Evolutionary conservation across 495 filamentous ascomycete species (phyloP), one percentile per base, ranked within the genome.

Genomic region (Aspergillus nanangensis): DNA sequence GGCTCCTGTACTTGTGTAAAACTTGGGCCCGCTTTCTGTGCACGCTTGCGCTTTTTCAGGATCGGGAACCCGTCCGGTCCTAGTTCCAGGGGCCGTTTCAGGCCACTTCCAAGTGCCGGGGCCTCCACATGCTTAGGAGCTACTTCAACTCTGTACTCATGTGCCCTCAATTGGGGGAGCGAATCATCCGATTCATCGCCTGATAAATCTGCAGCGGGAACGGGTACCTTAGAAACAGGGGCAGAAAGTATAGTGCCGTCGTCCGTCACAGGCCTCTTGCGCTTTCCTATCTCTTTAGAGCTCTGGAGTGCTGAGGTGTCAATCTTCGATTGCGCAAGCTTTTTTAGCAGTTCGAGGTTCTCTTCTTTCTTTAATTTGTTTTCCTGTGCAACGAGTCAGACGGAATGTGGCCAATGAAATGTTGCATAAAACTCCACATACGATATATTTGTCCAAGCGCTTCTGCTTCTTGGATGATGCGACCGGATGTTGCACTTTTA

Each of bases 291-390:
- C 37, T 80, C 82, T 52, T 78, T 86, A 31, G 81, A 86, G 56
- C 88, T 95, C 31, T 79, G 75, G 31, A 95, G 81, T 15, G 85
- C 70, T 27, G 78, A 86, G 13, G 88, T 95, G 58, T 97, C 90
- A 39, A 93, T 79, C 55, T 85, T 91, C 10, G 80, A 72, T 33
- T 77, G 71, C 21, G 87, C 83, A 5, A 98, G 74, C 60, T 90
- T 89, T 61, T 87, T 87, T 39, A 96, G 76, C 15, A 98, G 69
- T 42, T 82, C 86, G 8, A 86, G 67, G 60, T 90, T 95, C 57
- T 97, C 93, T 59, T 98, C 93, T 62, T 96, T 97, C 59, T 78
- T 85, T 5, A 97, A 71, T 74, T 98, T 98, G 40, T 75, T 93
- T 57, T 96, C 92, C 81, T 84, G 55, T 9, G 32, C 13, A 22